Evolutionary conservation across 805 yeast species (phyloP), one percentile per base, ranked within the genome.

Genomic region (Kazachstania kunashirensis): DNA sequence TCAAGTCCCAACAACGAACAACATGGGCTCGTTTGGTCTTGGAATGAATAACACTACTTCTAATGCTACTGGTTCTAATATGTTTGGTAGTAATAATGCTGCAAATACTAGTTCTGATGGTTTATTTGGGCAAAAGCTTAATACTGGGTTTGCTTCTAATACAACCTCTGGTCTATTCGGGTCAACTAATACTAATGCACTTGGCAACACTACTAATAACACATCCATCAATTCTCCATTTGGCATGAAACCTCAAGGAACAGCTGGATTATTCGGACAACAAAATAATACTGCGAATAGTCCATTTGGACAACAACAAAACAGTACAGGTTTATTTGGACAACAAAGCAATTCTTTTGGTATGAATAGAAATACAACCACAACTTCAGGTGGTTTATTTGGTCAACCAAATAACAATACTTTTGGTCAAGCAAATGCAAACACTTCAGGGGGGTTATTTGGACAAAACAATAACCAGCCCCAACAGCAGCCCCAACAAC

Each of bases 281-380:
- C 38, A 38, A 24, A 35, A 32, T 26, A 42, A 34, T 29, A 37
- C 25, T 16, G 30, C 34, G 6, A 14, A 29, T 6, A 24, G 25
- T 27, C 14, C 36, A 6, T 33, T 33, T 26, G 36, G 36, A 8
- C 31, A 26, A 18, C 30, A 33, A 25, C 27, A 7, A 39, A 40
- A 44, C 36, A 36, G 55, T 10, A 65, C 62, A 12, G 65, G 68
- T 4, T 50, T 62, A 18, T 70, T 69, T 49, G 72, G 73, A 14
- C 46, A 45, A 16, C 46, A 48, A 15, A 50, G 49, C 32, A 63
- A 63, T 17, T 24, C 34, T 15, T 68, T 68, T 47, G 68, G 67
- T 13, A 27, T 28, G 9, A 29, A 32, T 17, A 32, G 25, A 24
- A 24, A 26, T n/a, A 20, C 73, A 15, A 59, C 46, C n/a, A 24